Base-by-base conservation (phyloP, 2,329 filamentous ascomycete genomes). In the Stachybotrys echinatus region DNA sequence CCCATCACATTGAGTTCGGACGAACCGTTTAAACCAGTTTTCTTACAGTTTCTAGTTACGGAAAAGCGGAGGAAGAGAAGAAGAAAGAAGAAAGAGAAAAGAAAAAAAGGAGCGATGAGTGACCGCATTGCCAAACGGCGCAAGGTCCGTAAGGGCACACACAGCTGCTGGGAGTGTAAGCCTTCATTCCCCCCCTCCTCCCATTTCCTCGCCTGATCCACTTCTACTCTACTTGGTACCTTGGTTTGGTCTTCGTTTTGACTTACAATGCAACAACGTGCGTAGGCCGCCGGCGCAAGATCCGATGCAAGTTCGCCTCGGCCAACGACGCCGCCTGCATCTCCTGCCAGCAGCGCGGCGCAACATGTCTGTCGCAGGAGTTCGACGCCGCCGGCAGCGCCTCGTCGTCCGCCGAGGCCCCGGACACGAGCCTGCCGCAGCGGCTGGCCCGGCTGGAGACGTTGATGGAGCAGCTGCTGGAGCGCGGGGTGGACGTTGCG, bases 111-210 rank as follows among this genome's bases (percentile, higher is more conserved):
- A 34, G 5, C 2, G n/a, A 34, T 34, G 27, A 14, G 10, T 14
- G 27, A 34, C 27, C 27, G 27, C 27, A 10, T 40, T 8, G 37
- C 51, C 6, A 64, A 62, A 47, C 54, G 55, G 4, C 63, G 63
- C 27, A 77, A 71, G 53, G 48, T 80, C 23, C 74, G 78, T 20
- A 83, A 81, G 53, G 80, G 80, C 22, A 83, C 80, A 0, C 71
- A 70, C 45, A 81, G 77, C 52, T 83, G 80, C 62, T 83, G 79
- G 78, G 77, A 82, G 60, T 83, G 80, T 72, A 73, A 75, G 64
- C 52, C n/a, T 42, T 17, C 39, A 22, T n/a, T 39, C 38, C 38
- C 38, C 38, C 38, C 38, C 18, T 40, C 6, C 12, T 7, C 38
- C 14, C 5, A 12, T 3, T 12, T n/a, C 17, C 38, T n/a, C 38